Base-by-base conservation (phyloP, 176 grass and related monocot genomes). In the Aegilops umbellulata region DNA sequence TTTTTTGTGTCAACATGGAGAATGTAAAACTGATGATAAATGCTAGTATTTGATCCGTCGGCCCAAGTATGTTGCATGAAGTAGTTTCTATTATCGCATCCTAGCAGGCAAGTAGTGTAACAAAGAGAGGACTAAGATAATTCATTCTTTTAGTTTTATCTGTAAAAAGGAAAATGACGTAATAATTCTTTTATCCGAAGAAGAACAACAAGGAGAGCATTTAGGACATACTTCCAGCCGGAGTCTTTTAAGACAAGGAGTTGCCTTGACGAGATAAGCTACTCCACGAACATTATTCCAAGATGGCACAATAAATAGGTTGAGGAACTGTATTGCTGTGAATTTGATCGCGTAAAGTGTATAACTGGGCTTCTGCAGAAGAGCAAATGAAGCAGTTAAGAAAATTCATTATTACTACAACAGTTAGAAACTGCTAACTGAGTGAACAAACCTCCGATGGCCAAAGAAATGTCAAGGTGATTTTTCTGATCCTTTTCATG, bases 221-320 rank as follows among this genome's bases (percentile, higher is more conserved):
- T 78, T 60, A 36, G 10, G 53, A 24, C 76, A 24, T 78, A 78
- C 76, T 24, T 78, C 76, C 0, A 78, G 53, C 14, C 20, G 51
- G 31, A 60, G 20, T 35, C 53, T 78, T 78, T 23, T 78, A 35
- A 78, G 30, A 60, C 3, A 15, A 24, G 76, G 31, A 24, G 76
- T 78, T 60, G 76, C 76, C 35, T 78, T 60, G 22, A 60, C 19
- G n/a, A 60, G 51, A 60, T 36, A 60, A 60, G 51, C 22, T 36
- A 60, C 20, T 60, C 29, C 76, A 36, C 60, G 53, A 78, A 34
- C 53, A 78, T 78, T 78, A 36, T 78, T 60, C 76, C 76, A 78
- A 34, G 76, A 78, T 78, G 76, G 53, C 76, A 78, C 14, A 78
- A 78, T 60, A 60, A 23, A 60, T 31, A 78, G 35, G 76, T 15